These are phyloP conservation scores for Cladosporium sp. DNA, from an alignment of 2,329 filamentous ascomycete species.

Conservation along the genomic window DNA sequence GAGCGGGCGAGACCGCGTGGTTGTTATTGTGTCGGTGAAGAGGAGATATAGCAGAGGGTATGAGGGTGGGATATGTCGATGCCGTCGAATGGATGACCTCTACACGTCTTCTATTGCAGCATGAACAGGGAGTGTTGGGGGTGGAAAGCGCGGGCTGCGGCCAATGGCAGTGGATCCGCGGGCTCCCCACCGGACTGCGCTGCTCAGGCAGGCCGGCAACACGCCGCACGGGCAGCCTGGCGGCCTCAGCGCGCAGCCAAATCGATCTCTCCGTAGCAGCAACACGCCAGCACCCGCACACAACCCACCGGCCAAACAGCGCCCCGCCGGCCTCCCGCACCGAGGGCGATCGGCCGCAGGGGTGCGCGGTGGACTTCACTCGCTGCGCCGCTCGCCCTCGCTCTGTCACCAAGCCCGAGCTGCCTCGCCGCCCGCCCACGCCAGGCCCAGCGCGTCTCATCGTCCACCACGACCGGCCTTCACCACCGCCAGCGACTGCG, in stretches of 20 bases:
- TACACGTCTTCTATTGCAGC: slow-evolving; percentile 2
- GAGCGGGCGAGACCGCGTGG: background rate
- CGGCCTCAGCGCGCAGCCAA: no score
- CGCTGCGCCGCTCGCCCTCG: slow-evolving; percentile 7
- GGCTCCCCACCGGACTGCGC: background rate
- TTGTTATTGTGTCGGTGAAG: slow-evolving; percentile 7
- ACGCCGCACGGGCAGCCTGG: background rate
- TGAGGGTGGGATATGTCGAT: background rate
- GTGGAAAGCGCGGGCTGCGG: background rate
- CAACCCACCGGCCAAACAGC: background rate
- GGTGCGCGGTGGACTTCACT: slow-evolving; percentile 2
- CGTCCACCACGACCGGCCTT: slow-evolving; percentile 3
- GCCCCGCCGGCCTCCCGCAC: background rate
- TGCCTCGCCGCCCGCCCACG: background rate
- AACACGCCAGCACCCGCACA: no score
- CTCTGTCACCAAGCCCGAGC: slow-evolving; percentile 11
- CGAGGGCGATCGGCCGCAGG: background rate
- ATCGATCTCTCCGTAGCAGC: background rate
- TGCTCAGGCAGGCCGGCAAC: background rate
- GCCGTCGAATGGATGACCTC: background rate
- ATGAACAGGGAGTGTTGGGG: slow-evolving; percentile 1
- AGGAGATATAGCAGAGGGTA: background rate
- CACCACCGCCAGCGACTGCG: background rate
- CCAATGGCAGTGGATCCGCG: background rate
- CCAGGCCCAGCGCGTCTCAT: slow-evolving; percentile 1